Evolutionary conservation across 139 green algal genomes (phyloP), one percentile per base, ranked within the genome.

Genomic region (Coelastrella sp.): DNA sequence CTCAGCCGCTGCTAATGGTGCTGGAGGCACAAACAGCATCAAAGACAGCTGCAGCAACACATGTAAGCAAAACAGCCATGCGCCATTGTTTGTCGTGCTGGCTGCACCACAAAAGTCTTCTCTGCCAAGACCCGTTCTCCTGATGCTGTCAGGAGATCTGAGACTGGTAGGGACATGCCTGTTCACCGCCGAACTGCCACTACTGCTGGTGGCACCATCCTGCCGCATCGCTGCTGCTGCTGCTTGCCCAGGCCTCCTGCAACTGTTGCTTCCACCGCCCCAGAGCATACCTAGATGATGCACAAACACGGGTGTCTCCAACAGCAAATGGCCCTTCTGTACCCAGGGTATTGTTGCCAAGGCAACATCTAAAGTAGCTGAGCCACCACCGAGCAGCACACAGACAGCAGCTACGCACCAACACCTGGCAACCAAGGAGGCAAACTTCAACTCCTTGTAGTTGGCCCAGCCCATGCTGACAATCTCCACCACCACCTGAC

Each of bases 291-390:
- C 51, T 5, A 81, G 25, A 21, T 81, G 51, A 8, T 69, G 74
- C 51, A 81, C 74, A 11, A 81, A 8, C 32, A 81, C 51, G 3
- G 74, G 51, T 13, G 48, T 51, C 27, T 69, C 74, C 32, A 81
- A 34, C 51, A 81, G 74, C 34, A 81, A 34, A 15, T 81, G 74
- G 32, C 21, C 50, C 74, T 81, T 81, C 74, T 81, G 74, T 34
- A 69, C 74, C 74, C 50, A 68, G 2, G 74, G 19, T 4, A 51
- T 59, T 50, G 74, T 51, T 11, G 72, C 48, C 38, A 71, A 21
- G 30, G 66, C 62, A n/a, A 40, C n/a, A n/a, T n/a, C 40, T 62
- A 43, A 17, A 57, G 74, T 51, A 57, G 50, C 51, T 38, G 74
- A 21, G n/a, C 50, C 21, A 1, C 74, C 51, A n/a, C 48, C 13